These are phyloP conservation scores for Arabis hirsuta DNA, from an alignment of 345 rosid species.

Conservation along the genomic window DNA sequence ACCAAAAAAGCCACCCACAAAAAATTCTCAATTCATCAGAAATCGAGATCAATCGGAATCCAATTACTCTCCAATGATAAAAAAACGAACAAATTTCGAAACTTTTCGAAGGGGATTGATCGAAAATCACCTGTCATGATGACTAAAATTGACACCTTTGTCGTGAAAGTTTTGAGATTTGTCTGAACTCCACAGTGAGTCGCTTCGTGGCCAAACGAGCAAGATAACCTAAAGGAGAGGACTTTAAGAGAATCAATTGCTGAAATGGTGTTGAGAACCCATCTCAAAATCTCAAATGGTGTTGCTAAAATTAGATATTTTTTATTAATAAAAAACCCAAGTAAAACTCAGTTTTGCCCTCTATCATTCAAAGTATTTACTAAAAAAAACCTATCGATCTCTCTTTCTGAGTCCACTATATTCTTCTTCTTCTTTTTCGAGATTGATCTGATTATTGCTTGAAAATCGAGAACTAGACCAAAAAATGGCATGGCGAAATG, in stretches of 20 bases:
- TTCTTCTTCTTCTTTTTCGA: conserved; percentile 19
- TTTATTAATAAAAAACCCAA: too few species aligned
- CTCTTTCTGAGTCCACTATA: too few species aligned
- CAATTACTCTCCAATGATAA: conserved; percentile 14
- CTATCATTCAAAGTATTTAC: too few species aligned
- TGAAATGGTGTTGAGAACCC: too few species aligned
- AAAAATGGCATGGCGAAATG: conserved; percentile 57
- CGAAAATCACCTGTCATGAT: conserved; percentile 44
- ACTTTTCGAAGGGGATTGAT: conserved; percentile 5
- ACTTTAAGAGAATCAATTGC: neutral
- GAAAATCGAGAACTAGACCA: neutral
- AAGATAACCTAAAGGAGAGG: conserved; percentile 41
- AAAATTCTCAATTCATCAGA: neutral
- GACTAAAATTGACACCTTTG: conserved; percentile 24
- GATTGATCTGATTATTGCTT: neutral
- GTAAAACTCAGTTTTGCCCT: too few species aligned
- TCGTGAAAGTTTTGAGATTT: conserved; percentile 20
- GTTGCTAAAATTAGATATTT: too few species aligned
- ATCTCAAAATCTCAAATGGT: too few species aligned
- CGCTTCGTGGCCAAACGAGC: conserved; percentile 20
- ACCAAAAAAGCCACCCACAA: neutral
- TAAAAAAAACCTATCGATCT: too few species aligned
- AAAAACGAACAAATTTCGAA: neutral
- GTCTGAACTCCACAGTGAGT: conserved; percentile 35
- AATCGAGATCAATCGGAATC: conserved; percentile 25